Percentiles rank a stretch among this genome's conserved stretches.
Conservation (phyloP, 2,329 filamentous ascomycete genomes). For the Pseudogymnoascus sp. region DNA sequence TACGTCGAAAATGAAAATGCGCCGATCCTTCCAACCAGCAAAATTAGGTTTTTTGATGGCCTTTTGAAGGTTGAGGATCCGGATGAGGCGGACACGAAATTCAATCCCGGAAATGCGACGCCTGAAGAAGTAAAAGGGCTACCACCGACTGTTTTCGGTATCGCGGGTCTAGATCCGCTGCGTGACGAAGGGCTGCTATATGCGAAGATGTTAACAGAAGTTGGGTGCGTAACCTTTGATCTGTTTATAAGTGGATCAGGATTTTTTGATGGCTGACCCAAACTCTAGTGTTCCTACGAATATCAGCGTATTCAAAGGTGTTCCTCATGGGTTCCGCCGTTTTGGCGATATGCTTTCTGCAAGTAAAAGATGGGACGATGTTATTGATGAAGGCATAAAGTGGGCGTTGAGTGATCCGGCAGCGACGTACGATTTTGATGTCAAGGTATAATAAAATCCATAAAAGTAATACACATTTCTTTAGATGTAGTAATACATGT, state of each 20-base stretch:
- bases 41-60: constrained; percentile 23
- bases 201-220: constrained; percentile 36
- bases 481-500: not conserved
- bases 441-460: not conserved
- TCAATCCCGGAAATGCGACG: constrained; percentile 28
- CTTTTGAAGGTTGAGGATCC: constrained; percentile 18
- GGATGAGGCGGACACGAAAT: constrained; percentile 27
- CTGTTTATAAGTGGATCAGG: not conserved
- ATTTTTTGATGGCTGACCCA: not conserved
- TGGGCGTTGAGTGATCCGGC: constrained; percentile 35
- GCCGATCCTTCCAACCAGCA: constrained; percentile 39
- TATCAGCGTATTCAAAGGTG: constrained; percentile 41
- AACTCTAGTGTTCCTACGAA: constrained; percentile 39
- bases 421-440: constrained; percentile 20
- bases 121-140: constrained; percentile 36
- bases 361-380: constrained; percentile 36
- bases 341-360: constrained; percentile 36
- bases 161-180: constrained; percentile 41
- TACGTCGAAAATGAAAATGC: constrained; percentile 41
- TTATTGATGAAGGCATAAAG: constrained; percentile 36
- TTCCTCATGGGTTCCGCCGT: constrained; percentile 44
- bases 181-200: constrained; percentile 44
- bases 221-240: constrained; percentile 32
- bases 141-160: constrained; percentile 38
- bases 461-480: not conserved